Base-by-base conservation (phyloP, 2,329 filamentous ascomycete species). In the Cadophora luteo-olivacea region DNA sequence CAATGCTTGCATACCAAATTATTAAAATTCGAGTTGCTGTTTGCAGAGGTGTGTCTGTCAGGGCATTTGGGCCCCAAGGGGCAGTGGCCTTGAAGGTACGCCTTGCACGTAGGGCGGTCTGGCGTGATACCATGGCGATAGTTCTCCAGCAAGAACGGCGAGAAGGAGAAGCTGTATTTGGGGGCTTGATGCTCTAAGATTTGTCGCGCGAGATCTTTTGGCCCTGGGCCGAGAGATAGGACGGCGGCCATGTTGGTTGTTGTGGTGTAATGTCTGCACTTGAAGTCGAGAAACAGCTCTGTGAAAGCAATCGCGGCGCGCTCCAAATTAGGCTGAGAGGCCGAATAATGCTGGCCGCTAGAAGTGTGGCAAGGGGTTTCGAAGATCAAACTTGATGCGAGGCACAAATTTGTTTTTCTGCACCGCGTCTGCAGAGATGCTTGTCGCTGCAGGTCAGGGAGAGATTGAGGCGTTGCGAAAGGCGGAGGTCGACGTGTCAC, bases 1-100 rank as follows among this genome's bases (percentile, higher is more conserved):
- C 96, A 98, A 85, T 98, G 96, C 84, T 99, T 99, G 89, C 96
- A 99, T 70, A 99, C 95, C 19, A 98, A 89, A 78, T 87, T 92
- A 82, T 91, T 92, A 79, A 91, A 91, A 41, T 89, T 89, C 51
- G 83, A 83, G 25, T 70, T 70, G 55, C 66, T 75, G 52, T 72
- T 72, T 12, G 71, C 84, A 80, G 75, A 77, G 74, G 72, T 74
- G 83, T 98, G 95, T 62, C 93, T 92, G 80, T 98, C 94, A 1
- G 93, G 89, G 80, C 96, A 98, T 66, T 88, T 86, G 70, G 91
- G 89, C 49, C 94, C 95, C 71, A 94, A 86, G 0, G 94, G 93
- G 78, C 96, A 98, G 81, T 94, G 91, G 52, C 93, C 94, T 70
- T 93, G 87, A 69, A 92, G 86, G 82, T 93, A 97, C 69, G 94